These are phyloP conservation scores for Scedosporium aurantiacum DNA, from an alignment of 2,329 filamentous ascomycete genomes.

Conservation along the genomic window DNA sequence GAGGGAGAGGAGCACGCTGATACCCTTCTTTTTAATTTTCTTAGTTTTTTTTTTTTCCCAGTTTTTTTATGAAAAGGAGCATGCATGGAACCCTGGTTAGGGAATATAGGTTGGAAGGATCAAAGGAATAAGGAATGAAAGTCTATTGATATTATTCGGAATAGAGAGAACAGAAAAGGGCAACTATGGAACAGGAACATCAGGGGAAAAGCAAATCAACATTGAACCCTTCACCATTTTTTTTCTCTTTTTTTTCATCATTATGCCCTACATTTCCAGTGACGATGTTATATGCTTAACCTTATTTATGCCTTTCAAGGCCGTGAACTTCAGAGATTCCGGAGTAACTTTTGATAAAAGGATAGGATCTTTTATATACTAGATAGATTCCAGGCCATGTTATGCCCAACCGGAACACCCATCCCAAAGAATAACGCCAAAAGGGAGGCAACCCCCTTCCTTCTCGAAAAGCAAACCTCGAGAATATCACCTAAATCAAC, in stretches of 20 bases:
- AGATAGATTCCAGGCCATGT: neutral
- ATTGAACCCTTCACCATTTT: neutral
- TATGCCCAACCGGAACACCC: neutral
- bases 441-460: neutral
- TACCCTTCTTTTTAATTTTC: neutral
- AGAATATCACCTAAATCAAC: neutral
- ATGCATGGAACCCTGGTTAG: neutral
- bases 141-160: neutral
- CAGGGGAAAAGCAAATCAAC: neutral
- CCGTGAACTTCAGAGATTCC: neutral
- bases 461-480: neutral
- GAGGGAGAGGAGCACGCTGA: neutral
- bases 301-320: too few relatives aligned
- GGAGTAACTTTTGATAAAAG: neutral
- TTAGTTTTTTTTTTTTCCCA: neutral
- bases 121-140: too few relatives aligned
- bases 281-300: too few relatives aligned
- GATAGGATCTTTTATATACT: neutral
- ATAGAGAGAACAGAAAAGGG: neutral
- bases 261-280: neutral
- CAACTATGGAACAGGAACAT: neutral
- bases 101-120: too few relatives aligned
- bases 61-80: slow-evolving; percentile 6
- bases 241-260: too few relatives aligned
- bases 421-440: neutral